phyloP scores from a whole-genome alignment of 768 basidiomycete species.

The Amanita molliuscula region DNA sequence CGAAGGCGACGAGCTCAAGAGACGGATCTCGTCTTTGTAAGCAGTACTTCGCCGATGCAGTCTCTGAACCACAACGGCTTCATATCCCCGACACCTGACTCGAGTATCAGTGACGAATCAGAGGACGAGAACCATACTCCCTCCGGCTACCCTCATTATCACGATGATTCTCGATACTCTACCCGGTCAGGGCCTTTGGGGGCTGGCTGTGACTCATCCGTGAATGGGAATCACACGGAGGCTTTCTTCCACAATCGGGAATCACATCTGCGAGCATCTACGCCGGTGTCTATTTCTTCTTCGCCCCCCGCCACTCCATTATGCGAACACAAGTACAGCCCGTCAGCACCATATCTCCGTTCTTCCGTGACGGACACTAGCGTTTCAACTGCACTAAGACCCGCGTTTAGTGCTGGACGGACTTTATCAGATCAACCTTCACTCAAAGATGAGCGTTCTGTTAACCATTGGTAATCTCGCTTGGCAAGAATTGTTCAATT shows the following conservation, averaged over 20 bases:
- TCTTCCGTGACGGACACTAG: slow-evolving; percentile 17
- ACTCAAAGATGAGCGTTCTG: not conserved
- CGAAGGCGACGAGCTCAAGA: slow-evolving; percentile 11
- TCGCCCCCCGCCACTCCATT: slow-evolving; percentile 7
- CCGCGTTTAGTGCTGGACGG: slow-evolving; percentile 16
- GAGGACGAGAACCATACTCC: slow-evolving; percentile 1
- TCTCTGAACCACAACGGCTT: not conserved
- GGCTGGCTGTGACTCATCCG: not conserved
- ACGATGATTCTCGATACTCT: not conserved
- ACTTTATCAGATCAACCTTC: not conserved
- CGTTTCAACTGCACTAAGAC: slow-evolving; percentile 26
- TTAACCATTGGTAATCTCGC: not conserved
- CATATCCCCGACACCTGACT: not conserved
- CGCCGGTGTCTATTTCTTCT: slow-evolving; percentile 1
- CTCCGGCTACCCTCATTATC: not conserved
- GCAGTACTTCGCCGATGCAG: slow-evolving; percentile 2
- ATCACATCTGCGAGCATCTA: slow-evolving; percentile 8
- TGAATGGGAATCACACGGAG: not conserved
- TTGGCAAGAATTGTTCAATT: not conserved
- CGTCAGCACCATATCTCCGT: slow-evolving; percentile 20
- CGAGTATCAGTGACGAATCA: slow-evolving; percentile 5
- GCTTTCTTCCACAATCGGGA: not conserved
- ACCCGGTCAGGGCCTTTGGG: not conserved
- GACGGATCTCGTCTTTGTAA: slow-evolving; percentile 10
- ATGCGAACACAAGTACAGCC: slow-evolving; percentile 15